Base-by-base conservation (phyloP, 345 rosid genomes). In the Rhodamnia argentea region DNA sequence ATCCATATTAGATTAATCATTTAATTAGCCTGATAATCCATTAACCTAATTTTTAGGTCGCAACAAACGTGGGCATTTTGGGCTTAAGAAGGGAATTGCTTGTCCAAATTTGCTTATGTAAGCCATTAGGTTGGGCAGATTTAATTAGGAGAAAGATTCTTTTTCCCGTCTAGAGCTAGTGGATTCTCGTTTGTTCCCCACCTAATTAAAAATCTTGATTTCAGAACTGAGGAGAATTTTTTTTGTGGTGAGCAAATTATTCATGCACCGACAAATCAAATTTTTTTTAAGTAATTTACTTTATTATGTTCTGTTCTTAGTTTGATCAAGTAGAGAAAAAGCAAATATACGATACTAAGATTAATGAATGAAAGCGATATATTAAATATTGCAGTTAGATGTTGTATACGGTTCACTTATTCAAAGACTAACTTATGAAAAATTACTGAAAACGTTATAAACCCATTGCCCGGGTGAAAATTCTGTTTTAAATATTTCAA, bases 91-190 rank as follows among this genome's bases (percentile, higher is more conserved):
- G 4, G n/a, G n/a, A 24, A 24, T 24, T 57, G 13, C n/a, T 23
- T 10, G 11, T 10, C n/a, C n/a, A 24, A 57, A 2, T 4, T 3
- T 57, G 60, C 13, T 4, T 0, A 9, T 4, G 10, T 57, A 10
- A 5, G 5, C 11, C 27, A 3, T 57, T 0, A 8, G 26, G 5
- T 4, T 55, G 12, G 4, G 26, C 2, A 10, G 1, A n/a, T 23
- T 11, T 57, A 23, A 29, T 3, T 0, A 27, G 40, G 40, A 14
- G 0, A 27, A 27, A 60, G 5, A 52, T 1, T 29, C 29, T 50
- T 6, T 60, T 27, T 13, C 40, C 20, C 6, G 29, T 60, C 20
- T 27, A 60, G 18, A 60, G 74, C 27, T 13, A 14, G 40, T 60
- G 40, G 27, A 27, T 6, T 27, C 74, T 60, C 74, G 13, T 27